Evolutionary conservation across 2,329 filamentous ascomycete genomes (phyloP).

Genomic region (Thermoascus crustaceus): DNA sequence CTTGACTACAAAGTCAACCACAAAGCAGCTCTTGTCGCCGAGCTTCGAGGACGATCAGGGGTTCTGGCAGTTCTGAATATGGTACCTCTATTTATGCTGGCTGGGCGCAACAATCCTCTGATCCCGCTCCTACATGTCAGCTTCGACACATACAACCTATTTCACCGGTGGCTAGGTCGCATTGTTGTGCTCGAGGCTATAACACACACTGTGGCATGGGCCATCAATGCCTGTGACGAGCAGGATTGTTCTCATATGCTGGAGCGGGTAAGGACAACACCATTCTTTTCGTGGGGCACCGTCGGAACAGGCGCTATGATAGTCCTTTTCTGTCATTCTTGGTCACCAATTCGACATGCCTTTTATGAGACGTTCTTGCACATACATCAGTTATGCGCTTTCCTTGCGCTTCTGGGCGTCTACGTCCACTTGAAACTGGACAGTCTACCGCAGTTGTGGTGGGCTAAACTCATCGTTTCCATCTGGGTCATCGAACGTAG

Average conservation of each 20-base stretch:
- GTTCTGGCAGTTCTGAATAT: slow-evolving; percentile 81
- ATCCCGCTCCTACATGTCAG: slow-evolving; percentile 75
- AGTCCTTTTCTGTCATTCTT: slow-evolving; percentile 36
- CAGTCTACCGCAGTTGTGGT: slow-evolving; percentile 34
- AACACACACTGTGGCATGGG: slow-evolving; percentile 68
- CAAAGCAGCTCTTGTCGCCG: slow-evolving; percentile 57
- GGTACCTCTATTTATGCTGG: slow-evolving; percentile 81
- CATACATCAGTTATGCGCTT: slow-evolving; percentile 38
- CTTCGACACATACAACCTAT: slow-evolving; percentile 92
- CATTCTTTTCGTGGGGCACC: slow-evolving; percentile 39
- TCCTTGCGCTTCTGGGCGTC: slow-evolving; percentile 37
- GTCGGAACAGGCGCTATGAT: slow-evolving; percentile 36
- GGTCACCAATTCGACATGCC: slow-evolving; percentile 37
- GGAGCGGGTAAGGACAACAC: slow-evolving; percentile 23
- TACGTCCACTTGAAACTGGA: slow-evolving; percentile 38
- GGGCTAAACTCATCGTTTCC: slow-evolving; percentile 27
- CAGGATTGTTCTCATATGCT: slow-evolving; percentile 25
- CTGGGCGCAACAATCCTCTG: slow-evolving; percentile 86
- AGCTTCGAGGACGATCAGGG: slow-evolving; percentile 78
- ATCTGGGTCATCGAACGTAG: slow-evolving; percentile 38
- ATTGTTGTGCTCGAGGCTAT: slow-evolving; percentile 64
- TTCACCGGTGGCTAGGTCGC: slow-evolving; percentile 76
- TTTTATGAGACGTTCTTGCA: slow-evolving; percentile 43
- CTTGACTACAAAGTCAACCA: slow-evolving; percentile 37
- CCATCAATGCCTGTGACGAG: slow-evolving; percentile 54